Conservation (phyloP, 2,329 filamentous ascomycete genomes). For the Penicillium hesseltinei region DNA sequence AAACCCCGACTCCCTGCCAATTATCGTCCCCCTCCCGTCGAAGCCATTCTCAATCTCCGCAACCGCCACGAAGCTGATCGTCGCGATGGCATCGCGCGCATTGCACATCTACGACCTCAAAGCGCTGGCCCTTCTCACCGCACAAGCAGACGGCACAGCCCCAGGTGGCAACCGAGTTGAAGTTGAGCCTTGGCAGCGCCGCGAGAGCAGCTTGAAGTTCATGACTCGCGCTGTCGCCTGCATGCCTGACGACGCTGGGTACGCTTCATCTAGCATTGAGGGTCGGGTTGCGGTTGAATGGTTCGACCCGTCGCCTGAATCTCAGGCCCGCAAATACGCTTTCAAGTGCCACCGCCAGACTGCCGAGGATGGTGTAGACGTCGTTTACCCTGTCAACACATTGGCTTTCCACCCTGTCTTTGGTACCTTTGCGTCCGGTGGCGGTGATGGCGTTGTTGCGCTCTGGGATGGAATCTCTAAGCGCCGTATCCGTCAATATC, state of each 20-base stretch:
- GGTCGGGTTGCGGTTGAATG: constrained; percentile 95
- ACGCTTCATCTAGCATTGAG: constrained; percentile 89
- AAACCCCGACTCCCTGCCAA: constrained; percentile 52
- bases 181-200: constrained; percentile 82
- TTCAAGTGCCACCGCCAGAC: constrained; percentile 96
- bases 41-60: constrained; percentile 84
- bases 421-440: constrained; percentile 84
- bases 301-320: constrained; percentile 87
- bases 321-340: constrained; percentile 90
- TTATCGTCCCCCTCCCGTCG: constrained; percentile 69
- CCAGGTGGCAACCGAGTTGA: constrained; percentile 42
- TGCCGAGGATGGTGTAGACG: constrained; percentile 61
- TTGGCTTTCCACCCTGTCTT: constrained; percentile 79
- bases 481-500: constrained; percentile 84
- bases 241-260: constrained; percentile 95
- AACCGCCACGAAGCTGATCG: constrained; percentile 82
- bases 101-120: constrained; percentile 91
- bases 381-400: constrained; percentile 89
- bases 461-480: constrained; percentile 92
- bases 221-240: constrained; percentile 90
- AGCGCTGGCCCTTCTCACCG: constrained; percentile 57
- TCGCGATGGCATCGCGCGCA: constrained; percentile 92
- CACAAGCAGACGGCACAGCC: constrained; percentile 45
- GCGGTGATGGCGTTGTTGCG: constrained; percentile 87
- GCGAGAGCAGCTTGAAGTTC: constrained; percentile 93